These are phyloP conservation scores for Trametes versicolor DNA, from an alignment of 1,284 basidiomycete genomes.

Conservation along the genomic window DNA sequence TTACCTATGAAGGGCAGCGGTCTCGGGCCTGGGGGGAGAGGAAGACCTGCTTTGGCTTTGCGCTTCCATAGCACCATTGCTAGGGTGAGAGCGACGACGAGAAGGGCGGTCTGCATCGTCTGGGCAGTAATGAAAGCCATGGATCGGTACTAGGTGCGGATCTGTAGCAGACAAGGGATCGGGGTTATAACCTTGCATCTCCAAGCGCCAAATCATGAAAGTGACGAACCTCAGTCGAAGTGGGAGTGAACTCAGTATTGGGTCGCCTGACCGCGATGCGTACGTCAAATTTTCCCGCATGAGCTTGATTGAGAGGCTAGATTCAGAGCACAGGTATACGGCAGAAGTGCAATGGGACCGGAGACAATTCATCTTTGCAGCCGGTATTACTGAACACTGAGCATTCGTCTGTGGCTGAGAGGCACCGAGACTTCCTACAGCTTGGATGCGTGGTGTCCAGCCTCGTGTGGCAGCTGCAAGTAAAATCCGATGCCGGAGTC, in stretches of 20 bases:
- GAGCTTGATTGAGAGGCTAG: background rate
- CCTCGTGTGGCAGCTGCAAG: no score
- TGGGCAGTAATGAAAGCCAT: background rate
- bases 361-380: background rate
- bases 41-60: background rate
- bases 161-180: background rate
- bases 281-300: background rate
- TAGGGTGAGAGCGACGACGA: background rate
- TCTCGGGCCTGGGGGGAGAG: conserved; percentile 27
- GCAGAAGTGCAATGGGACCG: background rate
- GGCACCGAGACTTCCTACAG: no score
- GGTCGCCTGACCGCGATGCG: background rate
- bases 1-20: conserved; percentile 34
- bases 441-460: no score
- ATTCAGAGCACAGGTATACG: no score
- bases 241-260: no score
- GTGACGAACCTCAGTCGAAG: background rate
- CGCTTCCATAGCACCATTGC: background rate
- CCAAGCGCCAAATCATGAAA: background rate
- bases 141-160: background rate
- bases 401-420: no score
- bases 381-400: no score
- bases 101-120: background rate
- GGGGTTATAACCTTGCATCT: background rate
- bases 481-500: no score